Evolutionary conservation across 768 basidiomycete species (phyloP).

Genomic region (Tremella fuciformis): DNA sequence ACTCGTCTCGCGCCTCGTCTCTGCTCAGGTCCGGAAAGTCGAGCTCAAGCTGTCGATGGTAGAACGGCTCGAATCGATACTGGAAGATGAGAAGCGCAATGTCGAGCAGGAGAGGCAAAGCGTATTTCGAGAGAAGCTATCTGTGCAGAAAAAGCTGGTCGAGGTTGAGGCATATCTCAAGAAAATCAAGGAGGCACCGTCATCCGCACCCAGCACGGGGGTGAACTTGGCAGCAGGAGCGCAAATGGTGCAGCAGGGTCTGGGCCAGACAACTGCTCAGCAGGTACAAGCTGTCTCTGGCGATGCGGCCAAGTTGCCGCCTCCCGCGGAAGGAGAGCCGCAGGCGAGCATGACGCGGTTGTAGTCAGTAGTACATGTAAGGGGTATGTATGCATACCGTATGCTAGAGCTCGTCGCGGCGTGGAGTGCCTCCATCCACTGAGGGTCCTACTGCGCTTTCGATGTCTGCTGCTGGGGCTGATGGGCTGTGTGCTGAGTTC

Average conservation of each 20-base stretch:
- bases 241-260: constrained; percentile 4
- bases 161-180: constrained; percentile 44
- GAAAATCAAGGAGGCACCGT: constrained; percentile 25
- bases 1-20: constrained; percentile 74
- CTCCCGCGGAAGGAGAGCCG: no score
- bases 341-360: no score
- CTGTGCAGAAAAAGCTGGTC: constrained; percentile 41
- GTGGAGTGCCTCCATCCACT: no score
- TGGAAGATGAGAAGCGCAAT: constrained; percentile 83
- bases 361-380: no score
- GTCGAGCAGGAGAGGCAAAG: constrained; percentile 78
- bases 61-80: constrained; percentile 86
- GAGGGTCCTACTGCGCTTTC: no score
- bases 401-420: no score
- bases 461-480: no score
- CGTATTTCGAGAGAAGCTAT: constrained; percentile 69
- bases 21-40: constrained; percentile 70
- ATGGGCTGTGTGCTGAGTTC: no score
- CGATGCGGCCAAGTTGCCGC: no score
- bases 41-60: constrained; percentile 94
- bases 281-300: neutral
- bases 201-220: neutral
- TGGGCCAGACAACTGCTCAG: constrained; percentile 2
- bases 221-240: neutral
- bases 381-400: no score